phyloP scores from a whole-genome alignment of 2,329 filamentous ascomycete species.

The Pestalotiopsis sp. region DNA sequence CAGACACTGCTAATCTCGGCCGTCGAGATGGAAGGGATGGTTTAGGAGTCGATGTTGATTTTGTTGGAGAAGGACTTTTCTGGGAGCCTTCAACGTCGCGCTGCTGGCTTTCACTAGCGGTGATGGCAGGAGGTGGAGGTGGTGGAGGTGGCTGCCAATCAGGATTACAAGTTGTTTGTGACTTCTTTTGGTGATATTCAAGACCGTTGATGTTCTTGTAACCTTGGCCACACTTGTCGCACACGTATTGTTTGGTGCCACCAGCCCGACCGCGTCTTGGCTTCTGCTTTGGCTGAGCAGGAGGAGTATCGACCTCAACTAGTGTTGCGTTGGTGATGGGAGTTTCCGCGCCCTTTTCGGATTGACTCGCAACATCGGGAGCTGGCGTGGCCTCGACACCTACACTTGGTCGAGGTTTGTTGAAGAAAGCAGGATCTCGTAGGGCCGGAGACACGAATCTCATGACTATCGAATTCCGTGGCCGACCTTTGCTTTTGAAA shows the following conservation, averaged over 20 bases:
- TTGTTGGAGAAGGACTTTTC: background rate
- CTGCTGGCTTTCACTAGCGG: background rate
- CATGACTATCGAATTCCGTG: slow-evolving; percentile 32
- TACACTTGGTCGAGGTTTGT: background rate
- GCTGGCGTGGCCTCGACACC: no score
- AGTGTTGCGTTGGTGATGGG: background rate
- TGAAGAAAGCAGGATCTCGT: slow-evolving; percentile 25
- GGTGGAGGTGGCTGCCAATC: slow-evolving; percentile 36
- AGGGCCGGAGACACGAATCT: slow-evolving; percentile 30
- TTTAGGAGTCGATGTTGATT: background rate
- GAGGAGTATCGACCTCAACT: background rate
- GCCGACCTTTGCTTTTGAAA: slow-evolving; percentile 28
- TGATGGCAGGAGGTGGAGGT: slow-evolving; percentile 13
- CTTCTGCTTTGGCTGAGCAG: background rate
- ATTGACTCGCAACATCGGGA: background rate
- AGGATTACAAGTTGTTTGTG: slow-evolving; percentile 57
- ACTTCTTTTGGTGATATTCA: slow-evolving; percentile 61
- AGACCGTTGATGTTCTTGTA: slow-evolving; percentile 64
- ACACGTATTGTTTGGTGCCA: slow-evolving; percentile 41
- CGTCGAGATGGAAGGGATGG: slow-evolving; percentile 3
- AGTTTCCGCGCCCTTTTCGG: background rate
- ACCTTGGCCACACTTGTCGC: slow-evolving; percentile 54
- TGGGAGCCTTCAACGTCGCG: background rate
- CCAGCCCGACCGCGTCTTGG: background rate
- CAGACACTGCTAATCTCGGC: slow-evolving; percentile 14